A percentile compares a stretch with the other conserved stretches of the same genome.
Evolutionary conservation across 2,329 filamentous ascomycete genomes (phyloP).

Genomic region (Albophoma yamanashiensis): DNA sequence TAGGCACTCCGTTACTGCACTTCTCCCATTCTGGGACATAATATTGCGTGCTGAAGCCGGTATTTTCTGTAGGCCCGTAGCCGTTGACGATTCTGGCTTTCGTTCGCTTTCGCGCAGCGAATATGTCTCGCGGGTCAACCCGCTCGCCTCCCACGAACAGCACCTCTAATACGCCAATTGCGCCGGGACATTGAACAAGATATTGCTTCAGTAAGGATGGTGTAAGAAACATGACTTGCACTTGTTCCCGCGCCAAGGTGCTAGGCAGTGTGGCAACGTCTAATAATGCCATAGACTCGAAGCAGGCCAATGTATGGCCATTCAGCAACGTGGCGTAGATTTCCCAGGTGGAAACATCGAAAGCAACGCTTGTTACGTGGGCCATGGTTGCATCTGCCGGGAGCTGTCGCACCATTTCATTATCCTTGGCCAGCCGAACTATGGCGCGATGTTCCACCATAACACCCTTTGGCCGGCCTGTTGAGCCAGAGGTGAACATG

Average conservation of each 20-base stretch:
- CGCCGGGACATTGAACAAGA: background rate
- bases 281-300: background rate
- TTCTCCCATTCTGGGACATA: background rate
- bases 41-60: too few relatives aligned
- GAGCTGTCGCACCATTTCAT: background rate
- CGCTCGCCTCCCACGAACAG: background rate
- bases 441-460: background rate
- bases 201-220: background rate
- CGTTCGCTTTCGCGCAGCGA: background rate
- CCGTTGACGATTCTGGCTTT: background rate
- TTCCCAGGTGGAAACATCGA: background rate
- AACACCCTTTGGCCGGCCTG: background rate
- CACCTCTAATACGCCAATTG: too few relatives aligned
- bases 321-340: background rate
- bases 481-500: background rate
- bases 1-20: background rate
- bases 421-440: background rate
- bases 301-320: background rate
- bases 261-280: background rate
- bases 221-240: background rate
- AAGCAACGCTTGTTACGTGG: background rate
- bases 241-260: background rate
- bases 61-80: background rate
- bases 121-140: background rate
- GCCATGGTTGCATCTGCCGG: background rate